Conservation (phyloP, 345 rosid species). For the Dipteronia sinensis region DNA sequence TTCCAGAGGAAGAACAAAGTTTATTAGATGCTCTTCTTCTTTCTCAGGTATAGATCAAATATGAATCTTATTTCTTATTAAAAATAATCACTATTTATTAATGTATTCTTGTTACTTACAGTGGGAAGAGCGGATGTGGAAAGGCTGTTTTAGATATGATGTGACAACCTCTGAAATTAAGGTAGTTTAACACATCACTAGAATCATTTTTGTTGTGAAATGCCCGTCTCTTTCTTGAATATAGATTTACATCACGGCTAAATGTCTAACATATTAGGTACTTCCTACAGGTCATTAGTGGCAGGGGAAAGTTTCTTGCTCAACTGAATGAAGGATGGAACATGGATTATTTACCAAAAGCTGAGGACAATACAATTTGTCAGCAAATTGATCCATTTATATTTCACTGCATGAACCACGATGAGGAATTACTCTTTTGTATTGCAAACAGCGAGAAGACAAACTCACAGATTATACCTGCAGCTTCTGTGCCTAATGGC, state of each 20-base stretch:
- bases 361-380: conserved; percentile 18
- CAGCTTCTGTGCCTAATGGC: conserved; percentile 30
- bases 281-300: conserved; percentile 31
- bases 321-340: conserved; percentile 35
- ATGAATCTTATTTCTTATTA: not conserved
- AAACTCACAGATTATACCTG: conserved; percentile 33
- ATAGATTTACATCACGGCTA: not conserved
- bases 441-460: conserved; percentile 28
- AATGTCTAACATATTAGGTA: conserved; percentile 7
- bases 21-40: conserved; percentile 39
- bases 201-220: not conserved
- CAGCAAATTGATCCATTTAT: conserved; percentile 11
- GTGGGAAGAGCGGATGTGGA: conserved; percentile 46
- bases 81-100: not conserved
- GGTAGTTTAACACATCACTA: conserved; percentile 21
- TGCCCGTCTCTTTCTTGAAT: not conserved
- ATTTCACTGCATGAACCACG: conserved; percentile 23
- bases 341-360: conserved; percentile 11
- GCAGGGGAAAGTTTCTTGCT: conserved; percentile 36
- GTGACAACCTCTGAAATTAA: conserved; percentile 37
- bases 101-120: conserved; percentile 21
- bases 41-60: conserved; percentile 29
- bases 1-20: conserved; percentile 33
- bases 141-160: conserved; percentile 33
- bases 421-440: conserved; percentile 39